Conservation (phyloP, 2,329 filamentous ascomycete genomes). For the Botrytis cinerea region DNA sequence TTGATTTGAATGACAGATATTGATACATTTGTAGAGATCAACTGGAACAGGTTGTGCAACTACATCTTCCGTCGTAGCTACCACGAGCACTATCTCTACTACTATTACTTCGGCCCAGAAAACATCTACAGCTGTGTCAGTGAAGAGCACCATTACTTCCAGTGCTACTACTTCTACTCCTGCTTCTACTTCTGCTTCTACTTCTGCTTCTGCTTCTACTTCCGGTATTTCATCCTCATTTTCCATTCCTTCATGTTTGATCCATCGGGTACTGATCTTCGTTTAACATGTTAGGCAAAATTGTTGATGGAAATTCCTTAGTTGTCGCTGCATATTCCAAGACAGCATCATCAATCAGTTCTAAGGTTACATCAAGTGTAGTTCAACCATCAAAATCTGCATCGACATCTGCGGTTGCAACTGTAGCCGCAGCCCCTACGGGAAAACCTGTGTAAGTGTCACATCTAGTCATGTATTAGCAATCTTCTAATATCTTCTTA, state of each 20-base stretch:
- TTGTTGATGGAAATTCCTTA: background rate
- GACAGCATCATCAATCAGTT: background rate
- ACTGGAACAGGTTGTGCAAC: background rate
- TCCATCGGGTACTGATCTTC: background rate
- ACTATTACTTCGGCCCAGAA: background rate
- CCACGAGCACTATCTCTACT: background rate
- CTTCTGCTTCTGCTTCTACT: background rate
- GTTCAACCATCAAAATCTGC: constrained; percentile 6
- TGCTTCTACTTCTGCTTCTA: background rate
- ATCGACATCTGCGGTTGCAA: background rate
- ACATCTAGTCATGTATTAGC: too few relatives aligned
- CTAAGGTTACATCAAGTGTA: background rate
- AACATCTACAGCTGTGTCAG: background rate
- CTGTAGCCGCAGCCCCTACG: constrained; percentile 5
- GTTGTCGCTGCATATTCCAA: background rate
- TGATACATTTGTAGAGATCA: constrained; percentile 16
- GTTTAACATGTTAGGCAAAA: background rate
- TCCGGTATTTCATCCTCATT: background rate
- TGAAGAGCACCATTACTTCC: background rate
- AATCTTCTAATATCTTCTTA: background rate
- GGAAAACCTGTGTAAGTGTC: constrained; percentile 25
- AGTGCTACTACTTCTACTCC: background rate
- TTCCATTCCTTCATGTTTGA: too few relatives aligned
- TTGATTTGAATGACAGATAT: background rate
- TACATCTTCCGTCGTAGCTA: background rate